Conservation (phyloP, 106 monocot genomes). For the Chionographis japonica region DNA sequence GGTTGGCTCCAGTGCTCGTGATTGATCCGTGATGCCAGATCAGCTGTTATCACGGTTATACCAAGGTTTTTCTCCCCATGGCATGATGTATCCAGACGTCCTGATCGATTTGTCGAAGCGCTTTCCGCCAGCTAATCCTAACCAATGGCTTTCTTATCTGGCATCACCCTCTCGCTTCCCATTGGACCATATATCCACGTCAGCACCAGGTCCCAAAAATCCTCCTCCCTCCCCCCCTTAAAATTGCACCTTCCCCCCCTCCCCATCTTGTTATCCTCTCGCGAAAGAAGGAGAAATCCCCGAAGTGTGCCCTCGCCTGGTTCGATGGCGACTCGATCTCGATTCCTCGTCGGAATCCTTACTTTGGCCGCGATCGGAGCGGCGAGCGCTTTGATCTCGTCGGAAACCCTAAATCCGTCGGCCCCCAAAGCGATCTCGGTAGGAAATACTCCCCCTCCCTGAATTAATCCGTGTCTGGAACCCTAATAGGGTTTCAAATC, state of each 20-base stretch:
- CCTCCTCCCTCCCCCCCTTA: background rate
- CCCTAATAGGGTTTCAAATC: background rate
- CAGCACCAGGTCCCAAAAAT: conserved; percentile 1
- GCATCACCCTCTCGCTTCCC: conserved; percentile 12
- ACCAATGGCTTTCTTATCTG: background rate
- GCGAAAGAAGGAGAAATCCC: background rate
- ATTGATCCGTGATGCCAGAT: no score
- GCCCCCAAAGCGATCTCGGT: conserved; percentile 70
- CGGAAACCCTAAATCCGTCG: conserved; percentile 28
- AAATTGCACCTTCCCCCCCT: no score
- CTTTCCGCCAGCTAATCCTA: background rate
- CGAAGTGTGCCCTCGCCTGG: background rate
- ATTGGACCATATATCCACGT: conserved; percentile 6
- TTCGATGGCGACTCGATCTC: conserved; percentile 35
- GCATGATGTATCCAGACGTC: no score
- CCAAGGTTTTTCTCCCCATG: no score
- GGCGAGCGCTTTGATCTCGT: conserved; percentile 21
- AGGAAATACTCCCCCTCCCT: conserved; percentile 1
- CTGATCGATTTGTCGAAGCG: no score
- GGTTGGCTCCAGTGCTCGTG: no score
- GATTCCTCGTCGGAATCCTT: conserved; percentile 18
- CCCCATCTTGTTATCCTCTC: no score
- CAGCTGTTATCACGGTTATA: no score
- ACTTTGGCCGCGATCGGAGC: conserved; percentile 19
- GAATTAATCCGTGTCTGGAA: background rate